These are phyloP conservation scores for Silene noctiflora DNA, from an alignment of 179 eudicot genomes.

Conservation along the genomic window DNA sequence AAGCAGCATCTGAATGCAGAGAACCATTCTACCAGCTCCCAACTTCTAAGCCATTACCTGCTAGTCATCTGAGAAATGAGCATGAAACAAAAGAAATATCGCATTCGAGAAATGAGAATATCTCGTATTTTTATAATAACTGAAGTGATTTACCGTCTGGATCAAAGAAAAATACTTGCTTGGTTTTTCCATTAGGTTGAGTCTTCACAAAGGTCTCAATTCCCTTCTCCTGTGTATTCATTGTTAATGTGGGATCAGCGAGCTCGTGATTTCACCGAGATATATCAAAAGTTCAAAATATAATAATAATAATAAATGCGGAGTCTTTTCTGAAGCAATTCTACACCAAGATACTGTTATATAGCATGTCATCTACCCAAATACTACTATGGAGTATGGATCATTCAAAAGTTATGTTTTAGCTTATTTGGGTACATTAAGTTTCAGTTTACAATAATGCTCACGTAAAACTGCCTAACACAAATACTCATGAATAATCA, in stretches of 20 bases:
- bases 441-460: no score
- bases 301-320: no score
- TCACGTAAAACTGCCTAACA: no score
- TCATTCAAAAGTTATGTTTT: no score
- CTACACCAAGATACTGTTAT: neutral
- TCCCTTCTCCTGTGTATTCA: slow-evolving; percentile 60
- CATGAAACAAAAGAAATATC: neutral
- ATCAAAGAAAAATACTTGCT: slow-evolving; percentile 90
- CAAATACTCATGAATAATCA: no score
- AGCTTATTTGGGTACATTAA: no score
- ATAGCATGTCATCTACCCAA: neutral
- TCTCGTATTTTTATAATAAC: neutral
- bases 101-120: neutral
- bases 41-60: slow-evolving; percentile 89
- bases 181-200: slow-evolving; percentile 71
- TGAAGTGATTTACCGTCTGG: slow-evolving; percentile 64
- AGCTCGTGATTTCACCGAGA: neutral
- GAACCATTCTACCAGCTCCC: slow-evolving; percentile 33
- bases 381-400: no score
- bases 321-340: neutral
- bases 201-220: slow-evolving; percentile 56
- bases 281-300: neutral
- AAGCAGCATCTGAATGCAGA: slow-evolving; percentile 17
- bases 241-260: neutral
- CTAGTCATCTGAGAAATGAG: neutral